Percentiles rank a stretch among this genome's conserved stretches.
Evolutionary conservation across 192 early-diverging fungal species (phyloP).

Genomic region (Coemansia sp.): DNA sequence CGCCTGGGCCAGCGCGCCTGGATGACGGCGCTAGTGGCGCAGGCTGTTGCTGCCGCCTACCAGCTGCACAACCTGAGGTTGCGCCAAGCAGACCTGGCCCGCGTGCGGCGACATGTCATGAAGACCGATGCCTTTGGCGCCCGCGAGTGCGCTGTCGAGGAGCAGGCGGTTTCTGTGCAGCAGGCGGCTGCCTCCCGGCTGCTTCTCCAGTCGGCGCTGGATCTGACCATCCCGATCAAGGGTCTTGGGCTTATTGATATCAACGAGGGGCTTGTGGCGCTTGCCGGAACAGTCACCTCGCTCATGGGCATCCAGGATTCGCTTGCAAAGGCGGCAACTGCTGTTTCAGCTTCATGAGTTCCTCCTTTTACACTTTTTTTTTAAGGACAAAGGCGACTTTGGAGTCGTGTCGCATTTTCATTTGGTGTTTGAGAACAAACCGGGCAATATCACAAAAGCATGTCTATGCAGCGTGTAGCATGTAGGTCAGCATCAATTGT

Average conservation of each 20-base stretch:
- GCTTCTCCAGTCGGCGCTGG: conserved; percentile 42
- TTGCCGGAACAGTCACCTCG: conserved; percentile 56
- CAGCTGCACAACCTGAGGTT: conserved; percentile 30
- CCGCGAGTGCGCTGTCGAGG: conserved; percentile 36
- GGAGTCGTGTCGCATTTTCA: too few relatives aligned
- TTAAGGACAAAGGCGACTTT: too few relatives aligned
- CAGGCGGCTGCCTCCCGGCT: conserved; percentile 16
- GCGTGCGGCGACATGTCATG: conserved; percentile 31
- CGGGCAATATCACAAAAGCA: too few relatives aligned
- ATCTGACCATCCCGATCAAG: conserved; percentile 51
- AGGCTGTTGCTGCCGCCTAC: conserved; percentile 32
- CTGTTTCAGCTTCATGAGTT: neutral
- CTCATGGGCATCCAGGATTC: conserved; percentile 52
- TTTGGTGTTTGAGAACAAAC: too few relatives aligned
- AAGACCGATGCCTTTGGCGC: conserved; percentile 35
- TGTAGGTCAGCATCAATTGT: too few relatives aligned
- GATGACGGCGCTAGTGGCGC: conserved; percentile 38
- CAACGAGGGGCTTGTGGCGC: conserved; percentile 56
- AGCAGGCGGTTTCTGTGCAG: conserved; percentile 19
- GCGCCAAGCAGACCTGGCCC: conserved; percentile 31
- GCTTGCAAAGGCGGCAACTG: conserved; percentile 16
- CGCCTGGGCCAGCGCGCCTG: conserved; percentile 41
- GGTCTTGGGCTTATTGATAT: conserved; percentile 44
- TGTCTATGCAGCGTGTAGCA: too few relatives aligned
- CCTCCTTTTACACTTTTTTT: too few relatives aligned